phyloP scores from a whole-genome alignment of 148 eudicot genomes.

The Pouteria glomerata region DNA sequence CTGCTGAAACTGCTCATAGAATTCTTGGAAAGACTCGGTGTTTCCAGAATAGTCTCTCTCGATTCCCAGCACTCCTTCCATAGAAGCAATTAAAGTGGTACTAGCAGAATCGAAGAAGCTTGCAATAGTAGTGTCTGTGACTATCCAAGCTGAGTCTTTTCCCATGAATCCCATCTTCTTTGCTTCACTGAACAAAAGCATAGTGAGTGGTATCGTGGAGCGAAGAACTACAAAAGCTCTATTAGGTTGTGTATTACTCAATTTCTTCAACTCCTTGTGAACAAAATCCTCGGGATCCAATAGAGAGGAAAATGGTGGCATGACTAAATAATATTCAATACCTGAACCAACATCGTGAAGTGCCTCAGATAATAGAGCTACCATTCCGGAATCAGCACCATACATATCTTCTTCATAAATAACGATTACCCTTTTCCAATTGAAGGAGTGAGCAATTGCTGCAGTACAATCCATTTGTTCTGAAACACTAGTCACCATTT shows the following conservation, averaged over 20 bases:
- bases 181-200: slow-evolving; percentile 23
- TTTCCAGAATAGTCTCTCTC: neutral
- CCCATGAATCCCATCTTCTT: slow-evolving; percentile 12
- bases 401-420: slow-evolving; percentile 8
- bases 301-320: slow-evolving; percentile 5
- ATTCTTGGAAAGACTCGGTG: neutral
- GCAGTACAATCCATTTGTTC: slow-evolving; percentile 2
- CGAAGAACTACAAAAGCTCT: slow-evolving; percentile 26
- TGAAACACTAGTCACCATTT: slow-evolving; percentile 6
- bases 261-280: neutral
- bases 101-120: slow-evolving; percentile 15
- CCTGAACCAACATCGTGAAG: slow-evolving; percentile 11
- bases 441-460: slow-evolving; percentile 5
- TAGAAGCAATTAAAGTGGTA: neutral
- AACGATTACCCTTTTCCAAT: slow-evolving; percentile 18
- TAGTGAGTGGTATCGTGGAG: slow-evolving; percentile 12
- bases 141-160: slow-evolving; percentile 24
- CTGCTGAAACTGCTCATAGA: neutral
- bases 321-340: slow-evolving; percentile 4
- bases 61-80: slow-evolving; percentile 6
- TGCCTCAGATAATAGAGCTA: slow-evolving; percentile 1
- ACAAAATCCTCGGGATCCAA: neutral
- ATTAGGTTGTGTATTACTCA: neutral
- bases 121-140: slow-evolving; percentile 8
- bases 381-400: slow-evolving; percentile 1